phyloP scores from a whole-genome alignment of 73 alveolate genomes.

The Paramecium sonneborni region DNA sequence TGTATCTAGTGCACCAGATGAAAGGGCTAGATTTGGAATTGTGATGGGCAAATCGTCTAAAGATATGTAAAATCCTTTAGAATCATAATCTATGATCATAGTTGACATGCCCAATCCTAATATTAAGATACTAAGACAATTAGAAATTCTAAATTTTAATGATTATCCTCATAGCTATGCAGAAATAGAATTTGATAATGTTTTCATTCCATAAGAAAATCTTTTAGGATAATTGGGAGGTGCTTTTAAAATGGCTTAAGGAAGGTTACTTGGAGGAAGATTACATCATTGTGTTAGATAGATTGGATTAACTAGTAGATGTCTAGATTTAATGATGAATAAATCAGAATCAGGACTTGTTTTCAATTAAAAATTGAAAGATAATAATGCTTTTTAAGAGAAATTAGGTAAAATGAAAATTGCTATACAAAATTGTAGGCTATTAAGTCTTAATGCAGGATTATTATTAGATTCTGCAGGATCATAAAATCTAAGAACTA shows the following conservation, averaged over 20 bases:
- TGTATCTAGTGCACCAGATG: constrained; percentile 73
- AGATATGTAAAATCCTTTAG: not conserved
- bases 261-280: constrained; percentile 74
- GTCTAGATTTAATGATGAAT: no score
- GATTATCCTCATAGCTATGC: constrained; percentile 74
- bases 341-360: no score
- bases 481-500: not conserved
- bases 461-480: not conserved
- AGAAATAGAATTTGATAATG: constrained; percentile 70
- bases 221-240: constrained; percentile 73
- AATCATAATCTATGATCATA: constrained; percentile 68
- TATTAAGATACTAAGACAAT: constrained; percentile 57
- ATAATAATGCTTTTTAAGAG: no score
- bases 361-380: no score
- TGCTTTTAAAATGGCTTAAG: constrained; percentile 75
- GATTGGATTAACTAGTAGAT: no score
- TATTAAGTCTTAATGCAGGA: no score
- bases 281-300: no score
- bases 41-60: constrained; percentile 70
- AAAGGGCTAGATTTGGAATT: constrained; percentile 62
- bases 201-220: constrained; percentile 67
- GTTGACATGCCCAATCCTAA: constrained; percentile 67
- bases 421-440: no score
- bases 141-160: constrained; percentile 43
- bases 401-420: no score